Evolutionary conservation across 2,329 filamentous ascomycete species (phyloP).

Genomic region (Pestalotiopsis fici): DNA sequence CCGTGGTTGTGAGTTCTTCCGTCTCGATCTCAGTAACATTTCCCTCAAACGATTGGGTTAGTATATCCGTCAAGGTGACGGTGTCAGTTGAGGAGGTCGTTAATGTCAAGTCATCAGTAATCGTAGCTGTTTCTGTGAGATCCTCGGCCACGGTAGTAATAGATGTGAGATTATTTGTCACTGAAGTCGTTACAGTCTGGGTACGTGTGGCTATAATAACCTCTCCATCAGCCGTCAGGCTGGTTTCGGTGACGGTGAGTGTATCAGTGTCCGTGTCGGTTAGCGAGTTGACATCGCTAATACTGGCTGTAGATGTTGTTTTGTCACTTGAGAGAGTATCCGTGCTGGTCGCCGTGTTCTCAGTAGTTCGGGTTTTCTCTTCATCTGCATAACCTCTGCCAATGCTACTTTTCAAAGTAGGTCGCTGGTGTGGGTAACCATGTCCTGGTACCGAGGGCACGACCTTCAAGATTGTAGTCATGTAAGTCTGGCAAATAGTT

Average conservation of each 20-base stretch:
- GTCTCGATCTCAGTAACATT: neutral
- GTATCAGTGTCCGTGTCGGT: neutral
- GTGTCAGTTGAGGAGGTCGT: neutral
- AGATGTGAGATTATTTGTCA: neutral
- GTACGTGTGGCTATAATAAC: neutral
- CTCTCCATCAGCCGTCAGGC: neutral
- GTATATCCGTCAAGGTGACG: neutral
- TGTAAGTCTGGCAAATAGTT: neutral
- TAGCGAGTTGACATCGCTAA: neutral
- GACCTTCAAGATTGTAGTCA: neutral
- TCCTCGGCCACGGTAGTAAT: neutral
- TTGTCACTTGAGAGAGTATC: neutral
- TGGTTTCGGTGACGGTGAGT: neutral
- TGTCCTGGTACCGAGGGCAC: neutral
- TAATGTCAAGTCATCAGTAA: neutral
- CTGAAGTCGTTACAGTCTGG: neutral
- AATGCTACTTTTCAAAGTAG: neutral
- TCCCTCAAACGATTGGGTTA: neutral
- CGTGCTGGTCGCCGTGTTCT: neutral
- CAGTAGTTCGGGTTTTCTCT: neutral
- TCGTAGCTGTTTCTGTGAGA: no score
- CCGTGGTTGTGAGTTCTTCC: neutral
- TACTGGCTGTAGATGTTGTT: neutral
- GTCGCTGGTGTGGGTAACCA: neutral
- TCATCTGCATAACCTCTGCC: neutral